Base-by-base conservation (phyloP, 306 rosid species). In the Acmispon strigosus region DNA sequence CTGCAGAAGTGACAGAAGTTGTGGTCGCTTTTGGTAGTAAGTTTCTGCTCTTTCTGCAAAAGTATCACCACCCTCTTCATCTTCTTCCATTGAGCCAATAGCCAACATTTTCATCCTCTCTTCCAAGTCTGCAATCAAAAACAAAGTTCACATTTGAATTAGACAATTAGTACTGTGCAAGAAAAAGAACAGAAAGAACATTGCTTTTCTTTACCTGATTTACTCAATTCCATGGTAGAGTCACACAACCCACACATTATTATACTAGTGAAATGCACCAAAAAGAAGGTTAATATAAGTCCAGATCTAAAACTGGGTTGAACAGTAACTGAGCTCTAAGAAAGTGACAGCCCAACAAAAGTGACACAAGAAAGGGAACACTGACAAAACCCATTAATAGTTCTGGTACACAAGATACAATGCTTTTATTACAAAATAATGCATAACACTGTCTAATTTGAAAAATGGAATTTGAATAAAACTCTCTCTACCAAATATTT, bases 21-120 rank as follows among this genome's bases (percentile, higher is more conserved):
- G 97, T 48, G 99, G 99, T n/a, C 97, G 90, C 62, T 86, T 86
- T 50, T 83, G 90, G 69, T 91, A 95, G 81, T 95, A 95, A 62
- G 86, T 79, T 48, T 95, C 96, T 4, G 99, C 99, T 16, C 99
- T 89, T 72, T 95, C 90, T 0, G 96, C 89, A 47, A 95, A 95
- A 1, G 89, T 84, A 58, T 91, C 96, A 4, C 92, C 92, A 3
- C 10, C 15, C 3, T 83, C 72, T 66, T 73, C 85, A 5, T 86
- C 86, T 74, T 82, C 86, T 74, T 82, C 89, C 15, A 8, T 18
- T 7, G 77, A 39, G 69, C 77, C 78, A 14, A 74, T 47, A 16
- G 81, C 72, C 53, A 95, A 51, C 63, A 57, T 76, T 62, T 86
- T 95, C 90, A 95, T 85, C 78, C 96, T 91, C 76, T 86, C 96